Evolutionary conservation across 345 rosid species (phyloP), one percentile per base, ranked within the genome.

Genomic region (Syzygium oleosum): DNA sequence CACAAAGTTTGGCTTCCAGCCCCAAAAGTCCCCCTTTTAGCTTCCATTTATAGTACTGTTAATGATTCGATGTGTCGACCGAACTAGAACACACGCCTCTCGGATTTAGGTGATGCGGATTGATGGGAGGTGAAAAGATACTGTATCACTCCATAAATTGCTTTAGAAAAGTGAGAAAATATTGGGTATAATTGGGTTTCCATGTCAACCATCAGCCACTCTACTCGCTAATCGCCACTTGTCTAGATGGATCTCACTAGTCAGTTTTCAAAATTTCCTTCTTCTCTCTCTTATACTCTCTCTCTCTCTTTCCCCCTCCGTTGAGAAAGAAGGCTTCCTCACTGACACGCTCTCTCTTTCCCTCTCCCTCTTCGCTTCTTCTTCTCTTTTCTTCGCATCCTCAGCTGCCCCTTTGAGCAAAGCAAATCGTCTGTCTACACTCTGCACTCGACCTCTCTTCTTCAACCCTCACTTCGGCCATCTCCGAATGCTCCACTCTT

Each of bases 241-340:
- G 31, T 59, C 6, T 2, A 27, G 7, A 12, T 53, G 65, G 65
- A 3, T 59, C 6, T 9, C 65, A 1, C 38, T 34, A 34, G 38
- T 34, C 8, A 7, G 25, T 59, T 59, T 59, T 25, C n/a, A 11
- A 59, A 59, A 59, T 16, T 12, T 52, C 53, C 53, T 12, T 52
- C 53, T 56, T 56, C 23, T 12, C 23, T 17, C 27, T 31, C 34
- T 13, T 56, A 34, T 3, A 34, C 2, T 34, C 38, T 34, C 3
- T 2, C 38, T 34, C 38, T 34, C 38, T 6, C 16, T 14, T 52
- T 52, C 17, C 53, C 16, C 17, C 16, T 52, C 53, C 16, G 17
- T 52, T 52, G 53, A 3, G 12, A 29, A 61, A 61, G 77, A 95
- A 83, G 98, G 98, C 95, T 31, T 29, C 41, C 41, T 29, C 9